Evolutionary conservation across 345 rosid genomes (phyloP).

Genomic region (Ricinus communis): DNA sequence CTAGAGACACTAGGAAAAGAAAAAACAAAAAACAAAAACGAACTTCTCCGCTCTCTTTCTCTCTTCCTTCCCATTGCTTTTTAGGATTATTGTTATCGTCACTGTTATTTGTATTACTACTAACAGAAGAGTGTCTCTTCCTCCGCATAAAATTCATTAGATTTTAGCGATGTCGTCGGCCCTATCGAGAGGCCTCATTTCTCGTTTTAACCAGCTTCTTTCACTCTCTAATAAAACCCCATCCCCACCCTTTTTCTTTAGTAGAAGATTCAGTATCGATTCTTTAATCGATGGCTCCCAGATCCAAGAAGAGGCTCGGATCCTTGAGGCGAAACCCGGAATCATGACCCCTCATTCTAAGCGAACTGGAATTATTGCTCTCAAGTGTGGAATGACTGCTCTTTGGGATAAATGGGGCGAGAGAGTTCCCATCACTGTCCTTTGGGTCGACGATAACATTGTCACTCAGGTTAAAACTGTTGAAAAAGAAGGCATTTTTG

Average conservation of each 20-base stretch:
- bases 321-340: conserved; percentile 58
- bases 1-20: too few relatives aligned
- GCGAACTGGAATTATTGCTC: conserved; percentile 82
- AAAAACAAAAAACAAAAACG: too few relatives aligned
- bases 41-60: too few relatives aligned
- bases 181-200: conserved; percentile 67
- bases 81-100: too few relatives aligned
- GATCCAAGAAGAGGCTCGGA: conserved; percentile 33
- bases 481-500: conserved; percentile 83
- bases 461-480: conserved; percentile 92
- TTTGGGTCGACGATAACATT: conserved; percentile 88
- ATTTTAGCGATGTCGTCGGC: conserved; percentile 40
- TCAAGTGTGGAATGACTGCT: conserved; percentile 91
- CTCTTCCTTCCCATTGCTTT: too few relatives aligned
- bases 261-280: conserved; percentile 42
- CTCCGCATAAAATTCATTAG: too few relatives aligned
- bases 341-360: conserved; percentile 62
- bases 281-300: conserved; percentile 37
- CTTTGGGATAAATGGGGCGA: conserved; percentile 97
- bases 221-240: conserved; percentile 11
- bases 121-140: too few relatives aligned
- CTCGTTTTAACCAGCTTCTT: conserved; percentile 49
- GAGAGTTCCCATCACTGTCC: conserved; percentile 70
- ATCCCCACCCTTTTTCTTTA: conserved; percentile 18
- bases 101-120: too few relatives aligned